These are phyloP conservation scores for Solanum medicagineum DNA, from an alignment of 257 asterid species.

Conservation along the genomic window DNA sequence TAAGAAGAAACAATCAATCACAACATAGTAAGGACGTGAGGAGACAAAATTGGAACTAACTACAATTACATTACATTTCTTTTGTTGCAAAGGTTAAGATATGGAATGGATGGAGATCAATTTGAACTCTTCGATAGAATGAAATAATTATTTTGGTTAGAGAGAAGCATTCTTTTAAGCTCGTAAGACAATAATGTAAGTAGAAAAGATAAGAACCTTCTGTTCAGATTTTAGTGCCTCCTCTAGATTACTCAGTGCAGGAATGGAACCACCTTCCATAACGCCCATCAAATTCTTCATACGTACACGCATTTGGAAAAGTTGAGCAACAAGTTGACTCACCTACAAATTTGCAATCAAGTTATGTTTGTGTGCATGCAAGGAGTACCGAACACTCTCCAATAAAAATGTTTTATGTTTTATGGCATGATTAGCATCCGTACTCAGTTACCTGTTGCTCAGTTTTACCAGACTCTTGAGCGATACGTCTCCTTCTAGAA, in stretches of 20 bases:
- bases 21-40: background rate
- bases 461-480: conserved; percentile 84
- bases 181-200: no score
- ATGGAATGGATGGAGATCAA: no score
- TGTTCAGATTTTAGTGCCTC: conserved; percentile 75
- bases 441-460: conserved; percentile 67
- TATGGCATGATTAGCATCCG: background rate
- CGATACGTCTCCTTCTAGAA: conserved; percentile 62
- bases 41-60: background rate
- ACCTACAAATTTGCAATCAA: conserved; percentile 32
- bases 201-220: conserved; percentile 31
- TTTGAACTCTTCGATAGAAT: no score
- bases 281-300: conserved; percentile 98
- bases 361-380: background rate
- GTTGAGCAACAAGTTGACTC: conserved; percentile 86
- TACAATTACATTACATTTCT: background rate
- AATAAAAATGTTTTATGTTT: background rate
- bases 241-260: conserved; percentile 72
- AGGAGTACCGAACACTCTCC: background rate
- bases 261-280: conserved; percentile 92
- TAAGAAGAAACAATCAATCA: background rate
- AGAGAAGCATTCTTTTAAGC: no score
- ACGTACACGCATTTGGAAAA: conserved; percentile 92
- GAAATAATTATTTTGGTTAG: no score
- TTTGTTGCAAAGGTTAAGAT: no score